Base-by-base conservation (phyloP, 441 rosid genomes). In the Euphorbia corollata region DNA sequence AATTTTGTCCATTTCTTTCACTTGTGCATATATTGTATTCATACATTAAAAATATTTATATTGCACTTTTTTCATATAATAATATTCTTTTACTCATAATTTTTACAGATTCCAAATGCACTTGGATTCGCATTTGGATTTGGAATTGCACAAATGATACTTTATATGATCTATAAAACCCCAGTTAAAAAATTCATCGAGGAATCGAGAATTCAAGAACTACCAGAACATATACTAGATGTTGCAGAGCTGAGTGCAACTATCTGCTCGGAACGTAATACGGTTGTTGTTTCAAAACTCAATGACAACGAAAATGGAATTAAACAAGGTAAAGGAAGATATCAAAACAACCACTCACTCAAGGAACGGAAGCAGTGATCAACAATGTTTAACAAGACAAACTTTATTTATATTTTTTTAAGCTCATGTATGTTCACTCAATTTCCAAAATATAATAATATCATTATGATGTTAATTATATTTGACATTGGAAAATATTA, bases 81-180 rank as follows among this genome's bases (percentile, higher is more conserved):
- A n/a, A 10, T 48, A 45, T 8, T 24, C 32, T 5, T 15, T 8
- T 27, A 27, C 32, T 27, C 4, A 1, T 27, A 27, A 22, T 12
- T 71, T 22, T 23, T 27, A 9, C 85, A 92, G 97, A 62, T 93
- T 61, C 98, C 97, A 45, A 93, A 90, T 41, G 75, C 86, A 11
- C 55, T 90, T 32, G 98, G 98, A 4, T 85, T 93, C 57, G 1
- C 82, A 63, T 84, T 87, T 27, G 98, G 97, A 63, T 84, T 87
- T 27, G 98, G 97, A 4, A 71, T 90, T 7, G 66, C 82, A 59
- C 98, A 90, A 63, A 93, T 93, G 91, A 27, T 78, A 24, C 85
- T 93, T 36, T 93, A 90, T 67, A 22, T 86, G 77, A 72, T 86
- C 10, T 93, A 88, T 67, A 84, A 78, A 67, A 86, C 79, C 39